Percentiles rank a stretch among this genome's conserved stretches.
phyloP scores from a whole-genome alignment of 2,329 filamentous ascomycete species.

The Phoma sp. region DNA sequence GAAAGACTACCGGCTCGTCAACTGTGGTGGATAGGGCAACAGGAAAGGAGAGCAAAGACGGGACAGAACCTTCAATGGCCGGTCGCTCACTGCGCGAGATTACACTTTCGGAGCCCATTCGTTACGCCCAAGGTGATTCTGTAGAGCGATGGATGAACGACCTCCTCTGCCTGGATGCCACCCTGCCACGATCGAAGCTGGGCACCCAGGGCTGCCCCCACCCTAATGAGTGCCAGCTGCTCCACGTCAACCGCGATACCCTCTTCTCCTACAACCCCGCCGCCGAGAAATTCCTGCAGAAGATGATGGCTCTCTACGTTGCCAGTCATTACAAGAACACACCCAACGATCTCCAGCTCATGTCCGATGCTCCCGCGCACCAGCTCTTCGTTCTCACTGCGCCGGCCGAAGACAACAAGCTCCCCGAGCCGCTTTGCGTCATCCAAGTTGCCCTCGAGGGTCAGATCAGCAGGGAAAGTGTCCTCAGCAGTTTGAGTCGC shows the following conservation, averaged over 20 bases:
- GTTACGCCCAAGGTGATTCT: conserved; percentile 86
- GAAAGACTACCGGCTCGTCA: conserved; percentile 58
- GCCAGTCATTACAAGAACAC: conserved; percentile 98
- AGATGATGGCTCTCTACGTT: conserved; percentile 97
- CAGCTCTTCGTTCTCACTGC: conserved; percentile 94
- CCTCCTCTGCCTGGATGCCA: conserved; percentile 91
- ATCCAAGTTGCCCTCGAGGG: conserved; percentile 95
- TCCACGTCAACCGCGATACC: conserved; percentile 95
- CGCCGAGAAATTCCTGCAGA: conserved; percentile 94
- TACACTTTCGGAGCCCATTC: conserved; percentile 89
- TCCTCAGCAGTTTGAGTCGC: conserved; percentile 85
- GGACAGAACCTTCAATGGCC: conserved; percentile 47
- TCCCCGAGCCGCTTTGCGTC: conserved; percentile 93
- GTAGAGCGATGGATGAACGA: conserved; percentile 98
- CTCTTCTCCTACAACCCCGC: conserved; percentile 98
- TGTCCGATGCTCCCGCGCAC: conserved; percentile 97
- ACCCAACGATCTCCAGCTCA: conserved; percentile 95
- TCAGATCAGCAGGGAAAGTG: conserved; percentile 90
- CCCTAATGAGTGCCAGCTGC: conserved; percentile 86
- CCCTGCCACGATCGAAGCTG: conserved; percentile 76
- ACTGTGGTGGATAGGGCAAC: conserved; percentile 79
- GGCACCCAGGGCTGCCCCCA: conserved; percentile 82
- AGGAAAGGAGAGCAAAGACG: conserved; percentile 65
- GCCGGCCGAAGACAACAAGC: conserved; percentile 75
- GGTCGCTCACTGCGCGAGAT: conserved; percentile 87